Conservation (phyloP, 1,284 basidiomycete genomes). For the Rhodotorula sp. region DNA sequence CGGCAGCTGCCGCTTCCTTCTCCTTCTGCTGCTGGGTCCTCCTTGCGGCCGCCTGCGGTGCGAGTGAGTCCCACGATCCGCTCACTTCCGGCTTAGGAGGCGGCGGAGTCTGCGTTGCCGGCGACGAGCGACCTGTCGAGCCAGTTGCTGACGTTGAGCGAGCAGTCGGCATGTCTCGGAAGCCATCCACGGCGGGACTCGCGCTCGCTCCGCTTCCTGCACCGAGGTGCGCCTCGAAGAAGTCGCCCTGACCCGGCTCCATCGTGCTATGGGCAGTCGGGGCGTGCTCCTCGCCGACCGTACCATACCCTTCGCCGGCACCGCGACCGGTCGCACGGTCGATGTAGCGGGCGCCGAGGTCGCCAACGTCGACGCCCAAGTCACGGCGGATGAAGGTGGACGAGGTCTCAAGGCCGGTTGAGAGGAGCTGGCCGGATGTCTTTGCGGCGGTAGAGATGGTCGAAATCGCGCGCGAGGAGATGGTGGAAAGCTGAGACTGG, state of each 20-base stretch:
- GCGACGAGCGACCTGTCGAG: not conserved
- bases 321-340: constrained; percentile 37
- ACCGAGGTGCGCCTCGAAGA: constrained; percentile 39
- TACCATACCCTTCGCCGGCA: constrained; percentile 27
- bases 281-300: constrained; percentile 18
- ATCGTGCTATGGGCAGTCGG: constrained; percentile 6
- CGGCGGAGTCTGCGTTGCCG: not conserved
- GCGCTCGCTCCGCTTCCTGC: not conserved
- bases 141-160: not conserved
- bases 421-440: constrained; percentile 58
- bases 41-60: constrained; percentile 19
- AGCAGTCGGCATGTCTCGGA: constrained; percentile 19
- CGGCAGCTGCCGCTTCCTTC: not conserved
- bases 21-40: constrained; percentile 4
- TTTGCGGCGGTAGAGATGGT: constrained; percentile 57
- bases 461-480: constrained; percentile 65
- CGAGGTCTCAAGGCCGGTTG: constrained; percentile 32
- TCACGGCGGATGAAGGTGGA: constrained; percentile 65
- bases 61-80: constrained; percentile 10
- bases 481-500: constrained; percentile 66
- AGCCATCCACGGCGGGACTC: constrained; percentile 4
- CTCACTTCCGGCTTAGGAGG: not conserved
- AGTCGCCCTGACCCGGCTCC: constrained; percentile 34
- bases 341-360: constrained; percentile 47
- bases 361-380: constrained; percentile 74